Evolutionary conservation across 805 yeast genomes (phyloP).

Genomic region (Wickerhamomyces chaumierensis): DNA sequence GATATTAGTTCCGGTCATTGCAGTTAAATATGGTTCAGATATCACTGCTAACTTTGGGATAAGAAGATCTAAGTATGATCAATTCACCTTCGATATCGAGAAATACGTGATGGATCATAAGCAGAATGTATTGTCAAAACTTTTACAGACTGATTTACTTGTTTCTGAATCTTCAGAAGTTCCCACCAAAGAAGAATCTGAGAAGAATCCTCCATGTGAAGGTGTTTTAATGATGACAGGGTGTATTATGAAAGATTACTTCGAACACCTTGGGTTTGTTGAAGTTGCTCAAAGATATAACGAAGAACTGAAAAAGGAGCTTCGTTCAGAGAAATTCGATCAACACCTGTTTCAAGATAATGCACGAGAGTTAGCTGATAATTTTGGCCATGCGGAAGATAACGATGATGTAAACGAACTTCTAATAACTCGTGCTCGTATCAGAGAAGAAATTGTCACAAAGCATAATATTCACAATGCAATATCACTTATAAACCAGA

Average conservation of each 20-base stretch:
- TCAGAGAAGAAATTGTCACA: slow-evolving; percentile 28
- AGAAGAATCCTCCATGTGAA: slow-evolving; percentile 3
- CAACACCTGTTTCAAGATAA: slow-evolving; percentile 4
- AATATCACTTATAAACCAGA: slow-evolving; percentile 9
- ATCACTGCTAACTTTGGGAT: slow-evolving; percentile 27
- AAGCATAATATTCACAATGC: slow-evolving; percentile 27
- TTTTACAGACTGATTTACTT: slow-evolving; percentile 15
- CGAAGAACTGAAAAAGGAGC: slow-evolving; percentile 29
- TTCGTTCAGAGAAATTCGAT: not conserved
- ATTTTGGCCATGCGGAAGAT: no score
- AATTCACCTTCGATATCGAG: slow-evolving; percentile 51
- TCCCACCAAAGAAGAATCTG: not conserved
- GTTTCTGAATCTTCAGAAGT: no score
- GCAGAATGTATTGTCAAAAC: slow-evolving; percentile 19
- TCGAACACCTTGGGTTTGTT: slow-evolving; percentile 46
- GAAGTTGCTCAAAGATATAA: slow-evolving; percentile 42
- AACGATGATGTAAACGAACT: slow-evolving; percentile 22
- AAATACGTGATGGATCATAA: slow-evolving; percentile 40
- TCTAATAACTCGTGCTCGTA: slow-evolving; percentile 31
- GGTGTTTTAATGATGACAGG: slow-evolving; percentile 20
- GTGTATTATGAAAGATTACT: slow-evolving; percentile 32
- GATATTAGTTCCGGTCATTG: slow-evolving; percentile 34
- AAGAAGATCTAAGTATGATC: slow-evolving; percentile 24
- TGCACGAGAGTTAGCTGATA: no score
- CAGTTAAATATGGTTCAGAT: slow-evolving; percentile 27